These are phyloP conservation scores for Cladosporium sphaerospermum DNA, from an alignment of 2,329 filamentous ascomycete species.

Conservation along the genomic window DNA sequence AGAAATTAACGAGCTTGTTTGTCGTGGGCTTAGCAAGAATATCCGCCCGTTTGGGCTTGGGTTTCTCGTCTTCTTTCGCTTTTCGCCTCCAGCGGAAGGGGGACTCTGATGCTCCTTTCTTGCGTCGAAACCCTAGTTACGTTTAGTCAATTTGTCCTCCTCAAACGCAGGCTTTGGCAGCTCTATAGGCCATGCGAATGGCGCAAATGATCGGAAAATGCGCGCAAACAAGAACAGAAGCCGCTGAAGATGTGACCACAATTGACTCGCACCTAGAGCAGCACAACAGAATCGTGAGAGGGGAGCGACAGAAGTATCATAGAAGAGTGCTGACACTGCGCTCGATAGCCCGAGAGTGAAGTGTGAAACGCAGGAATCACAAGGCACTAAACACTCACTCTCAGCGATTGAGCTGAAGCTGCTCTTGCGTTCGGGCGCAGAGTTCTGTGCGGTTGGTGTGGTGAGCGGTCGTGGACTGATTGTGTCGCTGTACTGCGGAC, in stretches of 20 bases:
- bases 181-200: no score
- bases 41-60: slow-evolving; percentile 11
- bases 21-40: slow-evolving; percentile 14
- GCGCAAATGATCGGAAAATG: no score
- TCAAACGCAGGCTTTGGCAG: background rate
- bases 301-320: background rate
- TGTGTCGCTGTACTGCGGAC: background rate
- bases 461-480: background rate
- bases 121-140: background rate
- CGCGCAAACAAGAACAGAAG: background rate
- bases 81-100: background rate
- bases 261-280: background rate
- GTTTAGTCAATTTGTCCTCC: background rate
- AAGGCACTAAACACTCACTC: background rate
- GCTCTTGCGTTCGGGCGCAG: background rate
- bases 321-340: background rate
- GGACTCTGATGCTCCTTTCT: background rate
- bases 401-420: background rate
- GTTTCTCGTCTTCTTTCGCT: background rate
- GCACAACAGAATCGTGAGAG: background rate
- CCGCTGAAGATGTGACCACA: background rate
- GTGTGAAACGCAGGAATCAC: background rate
- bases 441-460: background rate
- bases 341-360: background rate
- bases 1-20: slow-evolving; percentile 15